Evolutionary conservation across 2,329 filamentous ascomycete genomes (phyloP), one percentile per base, ranked within the genome.

Genomic region (Knufia petricola): DNA sequence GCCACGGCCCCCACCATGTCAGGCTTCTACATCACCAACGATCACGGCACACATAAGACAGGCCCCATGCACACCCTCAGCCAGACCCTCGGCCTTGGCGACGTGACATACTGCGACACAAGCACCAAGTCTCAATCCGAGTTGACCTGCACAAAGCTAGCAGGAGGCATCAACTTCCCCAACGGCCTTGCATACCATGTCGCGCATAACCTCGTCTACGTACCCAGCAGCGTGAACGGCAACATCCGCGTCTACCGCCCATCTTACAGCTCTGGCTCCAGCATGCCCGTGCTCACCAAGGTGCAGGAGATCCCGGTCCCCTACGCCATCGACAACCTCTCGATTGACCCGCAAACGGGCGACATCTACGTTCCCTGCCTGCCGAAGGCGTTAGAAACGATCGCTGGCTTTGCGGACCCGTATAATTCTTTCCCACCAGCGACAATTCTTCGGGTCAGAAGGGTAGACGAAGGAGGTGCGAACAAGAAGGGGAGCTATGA

Each of bases 1-100:
- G 61, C 62, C 4, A 57, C 60, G 1, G 56, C 51, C 10, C 61
- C 63, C 45, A 56, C 65, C 32, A 42, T 42, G 21, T 4, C 15
- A 42, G 59, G 59, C 1, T 66, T 68, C 46, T 55, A 64, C n/a
- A 59, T 66, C 38, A 64, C 64, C 2, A 68, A 67, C 51, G 64
- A 66, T 38, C 63, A 66, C 26, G 60, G 59, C 32, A 44, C 21
- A 2, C 49, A 56, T 3, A 67, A 67, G 52, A 53, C 57, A 55
- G 50, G 41, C 49, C 39, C 46, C 63, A n/a, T 59, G 62, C 34
- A 46, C 52, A 9, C 21, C 63, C 17, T 48, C 55, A 41, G 50
- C 32, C n/a, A 42, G 4, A 8, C 49, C 20, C 36, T 56, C 9
- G 52, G 40, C 15, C 51, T 51, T 2, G 54, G 54, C n/a, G 52